Evolutionary conservation across 805 yeast genomes (phyloP).

Genomic region (Starmera caribaea): DNA sequence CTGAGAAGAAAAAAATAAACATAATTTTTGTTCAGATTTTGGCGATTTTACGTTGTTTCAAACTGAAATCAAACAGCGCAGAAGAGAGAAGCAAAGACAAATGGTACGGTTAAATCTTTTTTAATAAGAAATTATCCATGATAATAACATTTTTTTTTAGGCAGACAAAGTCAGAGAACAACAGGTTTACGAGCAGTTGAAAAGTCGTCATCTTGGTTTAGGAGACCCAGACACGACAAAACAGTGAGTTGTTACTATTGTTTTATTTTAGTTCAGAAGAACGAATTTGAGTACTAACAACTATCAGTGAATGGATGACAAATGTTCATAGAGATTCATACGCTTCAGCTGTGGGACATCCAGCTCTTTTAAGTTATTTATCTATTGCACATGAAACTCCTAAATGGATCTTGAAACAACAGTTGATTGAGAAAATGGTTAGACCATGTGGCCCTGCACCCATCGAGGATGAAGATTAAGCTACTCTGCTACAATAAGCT

Average conservation of each 20-base stretch:
- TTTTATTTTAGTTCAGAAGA: too few species aligned
- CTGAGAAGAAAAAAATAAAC: too few species aligned
- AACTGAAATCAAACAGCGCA: too few species aligned
- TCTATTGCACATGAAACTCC: conserved; percentile 44
- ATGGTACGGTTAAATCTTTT: too few species aligned
- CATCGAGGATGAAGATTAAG: not conserved
- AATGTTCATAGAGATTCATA: conserved; percentile 62
- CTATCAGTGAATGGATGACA: conserved; percentile 45
- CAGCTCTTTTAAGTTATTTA: conserved; percentile 41
- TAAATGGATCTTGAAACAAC: conserved; percentile 19
- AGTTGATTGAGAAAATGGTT: conserved; percentile 31
- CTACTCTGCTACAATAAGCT: not conserved
- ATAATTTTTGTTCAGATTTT: too few species aligned
- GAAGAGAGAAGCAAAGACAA: too few species aligned
- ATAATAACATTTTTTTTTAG: conserved; percentile 22
- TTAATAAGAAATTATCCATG: too few species aligned
- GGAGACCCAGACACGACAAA: conserved; percentile 68
- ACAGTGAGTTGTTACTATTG: conserved; percentile 20
- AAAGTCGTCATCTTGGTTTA: conserved; percentile 59
- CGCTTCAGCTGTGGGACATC: conserved; percentile 52
- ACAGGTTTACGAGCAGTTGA: conserved; percentile 45
- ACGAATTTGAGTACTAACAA: too few species aligned
- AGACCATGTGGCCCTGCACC: conserved; percentile 19
- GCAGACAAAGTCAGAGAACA: conserved; percentile 58
- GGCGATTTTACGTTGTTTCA: too few species aligned